These are phyloP conservation scores for Trypanosomatidae sp. DNA, from an alignment of 208 protist species.

Conservation along the genomic window DNA sequence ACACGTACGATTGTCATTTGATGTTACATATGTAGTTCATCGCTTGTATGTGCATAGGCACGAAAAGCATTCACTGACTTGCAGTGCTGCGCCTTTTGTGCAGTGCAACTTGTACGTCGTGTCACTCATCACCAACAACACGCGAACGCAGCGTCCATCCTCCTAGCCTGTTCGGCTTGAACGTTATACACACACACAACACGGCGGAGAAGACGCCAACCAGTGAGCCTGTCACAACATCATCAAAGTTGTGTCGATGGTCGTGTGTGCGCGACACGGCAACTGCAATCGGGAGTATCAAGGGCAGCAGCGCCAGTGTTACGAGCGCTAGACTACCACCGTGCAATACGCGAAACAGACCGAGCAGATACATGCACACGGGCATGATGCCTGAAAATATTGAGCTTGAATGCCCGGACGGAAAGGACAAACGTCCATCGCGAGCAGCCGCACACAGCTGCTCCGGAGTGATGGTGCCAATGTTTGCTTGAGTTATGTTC, in stretches of 20 bases:
- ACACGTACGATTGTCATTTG: too few relatives aligned
- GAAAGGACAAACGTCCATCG: slow-evolving; percentile 76
- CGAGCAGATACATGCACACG: slow-evolving; percentile 58
- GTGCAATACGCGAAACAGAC: slow-evolving; percentile 18
- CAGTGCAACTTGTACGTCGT: background rate
- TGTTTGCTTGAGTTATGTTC: too few relatives aligned
- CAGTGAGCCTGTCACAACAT: slow-evolving; percentile 43
- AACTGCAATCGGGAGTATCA: slow-evolving; percentile 39
- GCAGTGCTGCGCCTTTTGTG: background rate
- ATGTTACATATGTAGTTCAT: too few relatives aligned
- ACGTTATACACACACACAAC: slow-evolving; percentile 5
- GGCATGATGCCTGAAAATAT: slow-evolving; percentile 59
- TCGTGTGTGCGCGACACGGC: slow-evolving; percentile 63
- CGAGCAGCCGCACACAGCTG: slow-evolving; percentile 19
- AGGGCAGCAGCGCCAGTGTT: slow-evolving; percentile 24
- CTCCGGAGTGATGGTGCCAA: too few relatives aligned
- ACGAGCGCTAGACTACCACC: slow-evolving; percentile 27
- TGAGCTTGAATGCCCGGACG: slow-evolving; percentile 77
- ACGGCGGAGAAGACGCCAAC: slow-evolving; percentile 23
- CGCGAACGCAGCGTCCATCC: too few relatives aligned
- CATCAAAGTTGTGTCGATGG: slow-evolving; percentile 77
- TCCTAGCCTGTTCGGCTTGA: slow-evolving; percentile 8
- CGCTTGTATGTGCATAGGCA: background rate
- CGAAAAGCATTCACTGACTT: background rate
- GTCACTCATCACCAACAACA: slow-evolving; percentile 25